Conservation (phyloP, 116 monocot genomes). For the Dioscorea cayenensis region DNA sequence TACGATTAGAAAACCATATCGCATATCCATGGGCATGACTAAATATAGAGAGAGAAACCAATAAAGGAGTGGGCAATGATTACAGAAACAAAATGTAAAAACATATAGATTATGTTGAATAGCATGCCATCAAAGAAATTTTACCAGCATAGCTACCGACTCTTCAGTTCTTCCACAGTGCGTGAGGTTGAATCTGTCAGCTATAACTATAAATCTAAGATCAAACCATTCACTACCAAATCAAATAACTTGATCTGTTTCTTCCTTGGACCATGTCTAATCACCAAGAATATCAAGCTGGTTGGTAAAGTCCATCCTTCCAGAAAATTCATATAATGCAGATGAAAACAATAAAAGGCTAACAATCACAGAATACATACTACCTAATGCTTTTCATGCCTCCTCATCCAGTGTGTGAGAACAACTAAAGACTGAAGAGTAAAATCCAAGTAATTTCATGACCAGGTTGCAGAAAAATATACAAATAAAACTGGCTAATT, state of each 20-base stretch:
- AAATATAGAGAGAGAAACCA: neutral
- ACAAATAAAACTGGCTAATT: neutral
- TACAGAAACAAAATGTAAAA: neutral
- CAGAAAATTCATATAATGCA: neutral
- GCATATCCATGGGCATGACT: too few relatives aligned
- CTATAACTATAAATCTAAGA: conserved; percentile 90
- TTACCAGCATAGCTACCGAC: conserved; percentile 89
- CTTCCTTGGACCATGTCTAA: conserved; percentile 94
- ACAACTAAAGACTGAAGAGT: conserved; percentile 76
- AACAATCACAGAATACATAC: conserved; percentile 11
- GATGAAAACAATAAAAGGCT: neutral
- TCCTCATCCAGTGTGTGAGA: conserved; percentile 86
- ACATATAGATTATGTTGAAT: neutral
- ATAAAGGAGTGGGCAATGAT: neutral
- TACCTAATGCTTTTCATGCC: conserved; percentile 92
- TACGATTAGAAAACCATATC: too few relatives aligned
- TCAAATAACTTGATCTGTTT: conserved; percentile 95
- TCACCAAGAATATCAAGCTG: neutral
- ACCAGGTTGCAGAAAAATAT: neutral
- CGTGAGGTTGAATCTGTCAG: conserved; percentile 71
- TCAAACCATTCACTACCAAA: conserved; percentile 83
- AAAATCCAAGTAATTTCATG: neutral
- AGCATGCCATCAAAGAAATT: neutral
- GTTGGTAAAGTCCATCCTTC: too few relatives aligned
- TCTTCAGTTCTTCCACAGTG: conserved; percentile 89